These are phyloP conservation scores for Streptanthus diversifolius DNA, from an alignment of 345 rosid genomes.

Conservation along the genomic window DNA sequence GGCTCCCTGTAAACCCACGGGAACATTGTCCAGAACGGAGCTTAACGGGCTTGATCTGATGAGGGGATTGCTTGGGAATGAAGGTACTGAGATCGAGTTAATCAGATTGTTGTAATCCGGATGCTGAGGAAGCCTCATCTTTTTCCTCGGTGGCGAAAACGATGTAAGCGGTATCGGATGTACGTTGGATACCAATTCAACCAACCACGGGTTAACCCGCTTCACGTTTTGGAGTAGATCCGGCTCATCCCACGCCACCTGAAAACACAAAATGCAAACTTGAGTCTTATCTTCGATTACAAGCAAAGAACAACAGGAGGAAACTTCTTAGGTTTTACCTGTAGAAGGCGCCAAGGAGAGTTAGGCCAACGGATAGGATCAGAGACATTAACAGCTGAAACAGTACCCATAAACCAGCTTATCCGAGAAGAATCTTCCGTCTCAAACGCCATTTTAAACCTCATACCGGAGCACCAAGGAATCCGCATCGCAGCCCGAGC, in stretches of 20 bases:
- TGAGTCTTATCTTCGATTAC: neutral
- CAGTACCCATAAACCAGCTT: conserved; percentile 97
- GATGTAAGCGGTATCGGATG: conserved; percentile 68
- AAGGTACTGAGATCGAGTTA: conserved; percentile 53
- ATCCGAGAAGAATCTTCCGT: conserved; percentile 88
- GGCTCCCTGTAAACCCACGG: conserved; percentile 99
- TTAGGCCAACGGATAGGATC: conserved; percentile 82
- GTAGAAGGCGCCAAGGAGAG: conserved; percentile 92
- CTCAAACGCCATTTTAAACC: conserved; percentile 97
- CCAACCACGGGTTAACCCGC: conserved; percentile 93
- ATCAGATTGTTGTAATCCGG: conserved; percentile 48
- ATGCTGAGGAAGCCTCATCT: conserved; percentile 61
- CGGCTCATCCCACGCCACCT: conserved; percentile 99
- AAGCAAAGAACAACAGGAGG: neutral
- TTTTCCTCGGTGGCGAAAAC: conserved; percentile 88
- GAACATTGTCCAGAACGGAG: conserved; percentile 67
- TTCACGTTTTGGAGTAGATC: conserved; percentile 94
- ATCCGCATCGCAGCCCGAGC: conserved; percentile 66
- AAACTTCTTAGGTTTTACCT: conserved; percentile 42
- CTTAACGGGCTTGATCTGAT: conserved; percentile 57
- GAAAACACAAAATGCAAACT: conserved; percentile 16
- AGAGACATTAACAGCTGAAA: conserved; percentile 69
- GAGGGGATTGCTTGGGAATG: conserved; percentile 60
- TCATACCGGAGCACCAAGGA: conserved; percentile 86
- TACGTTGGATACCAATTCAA: conserved; percentile 74